Evolutionary conservation across 2,329 filamentous ascomycete genomes (phyloP), one percentile per base, ranked within the genome.

Genomic region (Aureobasidium subglaciale): DNA sequence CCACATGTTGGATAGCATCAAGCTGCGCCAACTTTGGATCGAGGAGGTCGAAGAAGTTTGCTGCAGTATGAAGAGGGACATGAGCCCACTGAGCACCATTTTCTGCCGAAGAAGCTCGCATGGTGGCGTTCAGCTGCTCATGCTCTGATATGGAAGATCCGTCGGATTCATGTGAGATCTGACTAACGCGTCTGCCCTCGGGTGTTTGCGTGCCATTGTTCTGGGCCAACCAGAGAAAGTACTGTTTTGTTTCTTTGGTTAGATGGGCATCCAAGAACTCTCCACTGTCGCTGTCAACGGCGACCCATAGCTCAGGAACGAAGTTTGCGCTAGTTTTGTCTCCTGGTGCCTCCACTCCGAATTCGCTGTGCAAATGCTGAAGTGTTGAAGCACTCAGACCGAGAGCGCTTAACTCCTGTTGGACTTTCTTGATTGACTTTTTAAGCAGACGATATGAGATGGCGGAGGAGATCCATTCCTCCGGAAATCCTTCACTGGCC

Each of bases 361-460:
- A 58, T 58, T 75, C 73, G 56, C 64, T 76, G 55, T 87, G 75
- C 25, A 93, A 77, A 56, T 81, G 79, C 43, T 82, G 78, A 55
- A 95, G 73, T 1, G 86, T 90, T 9, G 85, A 78, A 4, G 81
- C 80, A 60, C 88, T 86, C 27, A 95, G 80, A 7, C 89, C 89
- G 13, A 92, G 73, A 30, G 79, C 77, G 37, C 77, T 73, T 52
- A 95, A 78, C 73, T 95, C 88, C 50, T 75, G 73, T 61, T 85
- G 82, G 48, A 95, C 85, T 66, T 85, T 85, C 67, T 91, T 92
- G 67, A 95, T 85, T 71, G 87, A 88, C 74, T 95, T 95, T 72
- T 95, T 95, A 56, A 95, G 80, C 69, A 90, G 82, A 41, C 85
- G 81, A 68, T 95, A 95, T 2, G 87, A 88, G 59, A 95, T 88